Evolutionary conservation across 1,139 yeast species (phyloP).

Genomic region (Lodderomyces orthopsilosis): DNA sequence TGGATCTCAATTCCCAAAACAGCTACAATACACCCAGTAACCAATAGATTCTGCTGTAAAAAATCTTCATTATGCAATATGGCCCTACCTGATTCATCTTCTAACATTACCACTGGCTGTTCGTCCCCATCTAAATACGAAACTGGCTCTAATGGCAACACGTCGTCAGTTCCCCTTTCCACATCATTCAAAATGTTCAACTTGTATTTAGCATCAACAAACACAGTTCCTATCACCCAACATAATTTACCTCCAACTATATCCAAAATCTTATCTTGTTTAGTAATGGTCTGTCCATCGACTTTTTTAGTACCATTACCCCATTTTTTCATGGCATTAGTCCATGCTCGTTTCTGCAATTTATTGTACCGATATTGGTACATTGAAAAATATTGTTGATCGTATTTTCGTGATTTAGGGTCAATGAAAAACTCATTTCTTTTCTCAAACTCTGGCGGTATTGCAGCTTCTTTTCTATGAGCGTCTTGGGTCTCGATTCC

Average conservation of each 20-base stretch:
- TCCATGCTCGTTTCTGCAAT: constrained; percentile 54
- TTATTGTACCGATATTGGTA: constrained; percentile 62
- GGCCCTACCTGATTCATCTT: constrained; percentile 93
- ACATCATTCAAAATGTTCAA: constrained; percentile 85
- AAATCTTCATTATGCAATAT: constrained; percentile 64
- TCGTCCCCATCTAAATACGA: constrained; percentile 28
- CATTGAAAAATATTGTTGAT: constrained; percentile 70
- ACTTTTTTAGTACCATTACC: constrained; percentile 42
- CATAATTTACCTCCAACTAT: constrained; percentile 66
- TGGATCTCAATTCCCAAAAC: constrained; percentile 81
- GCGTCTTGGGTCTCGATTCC: neutral
- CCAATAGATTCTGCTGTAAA: constrained; percentile 48
- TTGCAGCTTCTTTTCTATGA: constrained; percentile 1
- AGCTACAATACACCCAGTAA: constrained; percentile 86
- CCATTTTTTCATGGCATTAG: constrained; percentile 43
- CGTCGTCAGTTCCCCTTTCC: constrained; percentile 55
- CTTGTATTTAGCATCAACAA: constrained; percentile 79
- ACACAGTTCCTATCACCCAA: constrained; percentile 91
- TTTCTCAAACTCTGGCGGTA: constrained; percentile 6
- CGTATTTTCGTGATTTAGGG: constrained; percentile 47
- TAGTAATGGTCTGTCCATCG: constrained; percentile 33
- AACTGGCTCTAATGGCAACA: constrained; percentile 37
- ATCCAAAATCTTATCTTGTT: constrained; percentile 70
- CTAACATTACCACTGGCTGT: constrained; percentile 64
- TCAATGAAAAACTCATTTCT: constrained; percentile 18